Evolutionary conservation across 202 grass and related monocot genomes (phyloP).

Genomic region (Elaeis oleifera): DNA sequence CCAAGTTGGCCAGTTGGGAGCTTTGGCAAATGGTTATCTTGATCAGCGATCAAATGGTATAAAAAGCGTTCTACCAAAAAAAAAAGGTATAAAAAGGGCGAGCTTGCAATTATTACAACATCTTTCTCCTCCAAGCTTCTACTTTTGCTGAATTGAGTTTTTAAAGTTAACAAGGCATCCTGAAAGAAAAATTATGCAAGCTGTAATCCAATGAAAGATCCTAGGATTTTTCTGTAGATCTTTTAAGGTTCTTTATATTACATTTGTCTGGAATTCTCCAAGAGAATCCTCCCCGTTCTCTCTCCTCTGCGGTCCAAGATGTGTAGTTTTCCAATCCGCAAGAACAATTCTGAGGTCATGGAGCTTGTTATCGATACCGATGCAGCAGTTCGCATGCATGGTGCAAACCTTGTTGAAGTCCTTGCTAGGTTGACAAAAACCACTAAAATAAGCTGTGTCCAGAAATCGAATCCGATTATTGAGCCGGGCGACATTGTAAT

Average conservation of each 20-base stretch:
- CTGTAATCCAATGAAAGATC: too few species aligned
- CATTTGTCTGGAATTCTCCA: conserved; percentile 67
- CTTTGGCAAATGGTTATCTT: too few species aligned
- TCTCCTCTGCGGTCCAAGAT: conserved; percentile 25
- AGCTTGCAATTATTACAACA: too few species aligned
- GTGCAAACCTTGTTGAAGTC: conserved; percentile 87
- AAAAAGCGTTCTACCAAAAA: too few species aligned
- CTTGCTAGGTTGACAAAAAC: conserved; percentile 75
- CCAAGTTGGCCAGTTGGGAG: too few species aligned
- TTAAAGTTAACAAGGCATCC: too few species aligned
- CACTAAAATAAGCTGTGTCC: conserved; percentile 52
- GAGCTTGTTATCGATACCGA: conserved; percentile 45
- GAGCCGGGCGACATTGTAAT: conserved; percentile 30
- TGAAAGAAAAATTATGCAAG: too few species aligned
- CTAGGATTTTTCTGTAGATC: too few species aligned
- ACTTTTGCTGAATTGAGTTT: too few species aligned
- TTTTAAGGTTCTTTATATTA: background rate
- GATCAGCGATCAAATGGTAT: too few species aligned
- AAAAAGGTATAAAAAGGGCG: too few species aligned
- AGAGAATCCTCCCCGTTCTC: conserved; percentile 42
- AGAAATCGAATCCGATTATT: conserved; percentile 51
- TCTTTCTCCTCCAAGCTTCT: too few species aligned
- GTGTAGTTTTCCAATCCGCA: conserved; percentile 62
- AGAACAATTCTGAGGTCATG: conserved; percentile 40
- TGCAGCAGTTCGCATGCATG: conserved; percentile 67